phyloP scores from a whole-genome alignment of 176 grass and related monocot species.

The Stipa capillata region DNA sequence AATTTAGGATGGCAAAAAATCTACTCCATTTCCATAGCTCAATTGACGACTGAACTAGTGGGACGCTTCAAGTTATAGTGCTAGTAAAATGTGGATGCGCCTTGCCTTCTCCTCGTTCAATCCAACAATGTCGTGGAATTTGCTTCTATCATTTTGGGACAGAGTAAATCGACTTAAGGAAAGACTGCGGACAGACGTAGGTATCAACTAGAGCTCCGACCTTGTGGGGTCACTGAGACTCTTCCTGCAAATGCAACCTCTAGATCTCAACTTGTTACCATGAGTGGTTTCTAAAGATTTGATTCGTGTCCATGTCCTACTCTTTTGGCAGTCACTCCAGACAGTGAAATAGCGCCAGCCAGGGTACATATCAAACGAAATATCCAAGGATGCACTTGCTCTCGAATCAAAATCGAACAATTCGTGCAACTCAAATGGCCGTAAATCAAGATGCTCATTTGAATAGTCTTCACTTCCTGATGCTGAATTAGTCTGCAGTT shows the following conservation, averaged over 20 bases:
- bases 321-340: background rate
- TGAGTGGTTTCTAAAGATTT: background rate
- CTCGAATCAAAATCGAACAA: background rate
- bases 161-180: background rate
- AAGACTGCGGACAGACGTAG: background rate
- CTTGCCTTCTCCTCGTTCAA: too few species aligned
- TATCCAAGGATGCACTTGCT: slow-evolving; percentile 16
- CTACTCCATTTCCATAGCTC: background rate
- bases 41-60: background rate
- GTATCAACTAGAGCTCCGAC: background rate
- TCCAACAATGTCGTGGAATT: background rate
- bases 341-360: slow-evolving; percentile 17
- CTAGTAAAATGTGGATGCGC: too few species aligned
- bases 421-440: background rate
- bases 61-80: background rate
- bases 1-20: background rate
- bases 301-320: background rate
- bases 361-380: slow-evolving; percentile 6
- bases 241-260: background rate
- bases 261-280: background rate
- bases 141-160: background rate
- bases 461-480: background rate
- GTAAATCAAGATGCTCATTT: background rate
- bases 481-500: background rate
- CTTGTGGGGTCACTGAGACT: background rate